Base-by-base conservation (phyloP, 208 protist species). In the Crithidia fasciculata region DNA sequence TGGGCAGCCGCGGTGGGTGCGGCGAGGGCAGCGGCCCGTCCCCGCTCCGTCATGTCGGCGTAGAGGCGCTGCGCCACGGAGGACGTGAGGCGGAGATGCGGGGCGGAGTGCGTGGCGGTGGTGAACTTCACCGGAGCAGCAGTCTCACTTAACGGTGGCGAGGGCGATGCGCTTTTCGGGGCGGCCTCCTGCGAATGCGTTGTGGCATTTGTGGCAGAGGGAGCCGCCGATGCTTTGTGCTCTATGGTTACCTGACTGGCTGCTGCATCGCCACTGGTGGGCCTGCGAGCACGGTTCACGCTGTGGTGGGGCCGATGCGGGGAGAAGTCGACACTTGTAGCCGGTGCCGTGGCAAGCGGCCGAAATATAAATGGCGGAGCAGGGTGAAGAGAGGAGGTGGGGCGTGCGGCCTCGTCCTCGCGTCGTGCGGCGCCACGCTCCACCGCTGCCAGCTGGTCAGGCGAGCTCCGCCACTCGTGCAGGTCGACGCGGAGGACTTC, bases 341-440 rank as follows among this genome's bases (percentile, higher is more conserved):
- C 19, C 2, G 80, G 80, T 10, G 74, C 74, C 18, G 80, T 84
- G 58, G 70, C 36, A 36, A 84, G 54, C 3, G 75, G 75, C 2
- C 28, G 37, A 43, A 84, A 84, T 12, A 16, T 16, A 28, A 64
- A 74, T 18, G 71, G 15, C 15, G 76, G 76, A 5, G 64, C 41
- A 19, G 54, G 64, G 7, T 37, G 41, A 54, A 8, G 9, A 3
- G 41, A 2, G 39, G 39, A 52, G 8, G 9, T 41, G 6, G n/a
- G 47, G 50, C 41, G 28, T 0, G n/a, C 28, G 13, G 58, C 50
- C n/a, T n/a, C 9, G 19, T 16, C 28, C 50, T 59, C 37, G 10
- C 49, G 70, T 0, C 50, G 56, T 9, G 43, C 59, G 28, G 65
- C 58, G 58, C 19, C 10, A 5, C 68, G 41, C 44, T 57, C 59